Conservation (phyloP, 2,329 filamentous ascomycete species). For the Chrysoporthe deuterocubensis region DNA sequence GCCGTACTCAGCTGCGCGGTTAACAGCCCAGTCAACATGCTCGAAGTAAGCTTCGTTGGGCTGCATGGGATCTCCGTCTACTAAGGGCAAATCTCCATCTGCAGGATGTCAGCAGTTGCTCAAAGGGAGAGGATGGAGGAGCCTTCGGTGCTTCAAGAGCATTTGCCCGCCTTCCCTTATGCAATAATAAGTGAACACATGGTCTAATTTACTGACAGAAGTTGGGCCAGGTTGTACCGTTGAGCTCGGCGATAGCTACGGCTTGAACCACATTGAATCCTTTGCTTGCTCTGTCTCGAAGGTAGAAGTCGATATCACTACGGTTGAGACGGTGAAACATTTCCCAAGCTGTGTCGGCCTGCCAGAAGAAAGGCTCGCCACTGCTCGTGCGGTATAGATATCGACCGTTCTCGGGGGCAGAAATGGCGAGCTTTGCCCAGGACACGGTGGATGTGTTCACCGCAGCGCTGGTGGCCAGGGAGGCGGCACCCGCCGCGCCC, state of each 20-base stretch:
- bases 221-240: conserved; percentile 14
- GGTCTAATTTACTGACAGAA: not conserved
- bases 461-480: not conserved
- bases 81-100: conserved; percentile 8
- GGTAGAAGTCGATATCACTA: conserved; percentile 12
- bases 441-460: conserved; percentile 5
- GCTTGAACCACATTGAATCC: conserved; percentile 19
- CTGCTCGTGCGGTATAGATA: conserved; percentile 7
- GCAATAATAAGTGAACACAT: not conserved
- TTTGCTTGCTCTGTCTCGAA: conserved; percentile 17
- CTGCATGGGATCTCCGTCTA: conserved; percentile 8
- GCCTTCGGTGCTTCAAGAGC: not conserved
- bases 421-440: conserved; percentile 4
- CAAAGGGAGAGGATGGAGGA: not conserved
- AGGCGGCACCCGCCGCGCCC: not conserved
- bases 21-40: conserved; percentile 9
- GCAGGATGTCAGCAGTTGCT: not conserved
- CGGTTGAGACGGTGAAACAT: conserved; percentile 18
- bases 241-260: conserved; percentile 11
- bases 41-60: conserved; percentile 17
- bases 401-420: conserved; percentile 9
- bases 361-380: conserved; percentile 20
- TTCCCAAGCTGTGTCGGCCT: conserved; percentile 18
- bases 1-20: conserved; percentile 4
- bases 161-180: not conserved